Evolutionary conservation across 2,329 filamentous ascomycete species (phyloP), one percentile per base, ranked within the genome.

Genomic region (Penicillium glabrum): DNA sequence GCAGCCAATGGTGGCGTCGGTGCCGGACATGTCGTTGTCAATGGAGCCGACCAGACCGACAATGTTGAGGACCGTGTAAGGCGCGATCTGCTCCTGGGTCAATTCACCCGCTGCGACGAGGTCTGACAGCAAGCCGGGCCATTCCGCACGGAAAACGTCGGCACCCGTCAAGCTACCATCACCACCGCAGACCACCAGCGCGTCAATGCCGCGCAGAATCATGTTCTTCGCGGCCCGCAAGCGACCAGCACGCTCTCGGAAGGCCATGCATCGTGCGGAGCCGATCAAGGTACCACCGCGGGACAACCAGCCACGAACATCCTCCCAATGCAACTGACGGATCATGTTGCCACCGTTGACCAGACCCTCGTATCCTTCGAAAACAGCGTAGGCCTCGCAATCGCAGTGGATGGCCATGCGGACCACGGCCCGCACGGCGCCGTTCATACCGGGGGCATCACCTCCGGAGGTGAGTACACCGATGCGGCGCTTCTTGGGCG

Each of bases 21-120:
- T 99, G 62, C 91, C 91, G 49, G 93, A 96, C 77, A 99, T 89
- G 72, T 99, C 95, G 72, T 99, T 99, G 82, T 99, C 95, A 71
- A 99, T 99, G 53, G 92, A 96, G 56, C 95, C 95, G 27, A 99
- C 95, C 51, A 98, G 81, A 47, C 95, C 95, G 53, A 98, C 93
- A 65, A 99, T 96, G 77, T 98, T 99, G 70, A 99, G 84, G 66
- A 96, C 87, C 69, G 84, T 83, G 82, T 91, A 96, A 2, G 90
- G 89, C 46, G 86, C 81, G 57, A 91, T 78, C 72, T 96, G 88
- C 55, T 88, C 84, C 44, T 79, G 69, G 7, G 85, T 88, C 67
- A 97, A 82, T 69, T 93, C 83, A 52, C 87, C 86, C 3, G 78
- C 89, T 49, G 84, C 72, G 35, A 98, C 89, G 60, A 99, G 84